Base-by-base conservation (phyloP, 1,139 yeast species). In the Wickerhamomyces sp. region DNA sequence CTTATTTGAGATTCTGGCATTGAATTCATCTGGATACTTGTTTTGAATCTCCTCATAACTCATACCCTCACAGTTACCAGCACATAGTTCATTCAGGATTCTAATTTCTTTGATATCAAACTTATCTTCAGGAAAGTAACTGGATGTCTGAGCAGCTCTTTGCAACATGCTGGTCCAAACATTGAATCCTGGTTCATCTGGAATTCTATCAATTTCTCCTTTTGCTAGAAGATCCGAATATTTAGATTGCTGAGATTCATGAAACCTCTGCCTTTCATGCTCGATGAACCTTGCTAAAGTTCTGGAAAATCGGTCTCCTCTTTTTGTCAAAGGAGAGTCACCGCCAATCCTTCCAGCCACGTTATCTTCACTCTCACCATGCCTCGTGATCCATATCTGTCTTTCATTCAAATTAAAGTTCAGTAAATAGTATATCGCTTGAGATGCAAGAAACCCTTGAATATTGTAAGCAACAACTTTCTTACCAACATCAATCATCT, bases 401-500 rank as follows among this genome's bases (percentile, higher is more conserved):
- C 98, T 78, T 62, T 89, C 95, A 48, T 88, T 80, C 37, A 93
- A 72, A 61, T 93, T 93, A 75, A 93, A 91, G 63, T 93, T 93
- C 53, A 93, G 73, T 54, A 93, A 69, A 68, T 90, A 93, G 62
- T 88, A 91, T 39, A 91, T 88, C 2, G 96, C 87, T 62, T 93
- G 98, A 1, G 97, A 93, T 0, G 97, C 91, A 46, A 93, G 70
- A 59, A 89, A 93, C 0, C 98, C 98, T 58, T 87, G 89, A 47
- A 91, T 87, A 61, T 90, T 89, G 63, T 84, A 90, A 43, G 96
- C 86, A 39, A 90, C 95, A 38, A 91, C 90, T 63, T 93, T 93
- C 57, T 88, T 83, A 7, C 98, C 98, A 10, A 91, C 97, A 64
- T 93, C 93, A 49, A 93, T 89, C 94, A 93, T 90, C 66, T 93